These are phyloP conservation scores for Teratosphaeria destructans DNA, from an alignment of 2,329 filamentous ascomycete genomes.

Conservation along the genomic window DNA sequence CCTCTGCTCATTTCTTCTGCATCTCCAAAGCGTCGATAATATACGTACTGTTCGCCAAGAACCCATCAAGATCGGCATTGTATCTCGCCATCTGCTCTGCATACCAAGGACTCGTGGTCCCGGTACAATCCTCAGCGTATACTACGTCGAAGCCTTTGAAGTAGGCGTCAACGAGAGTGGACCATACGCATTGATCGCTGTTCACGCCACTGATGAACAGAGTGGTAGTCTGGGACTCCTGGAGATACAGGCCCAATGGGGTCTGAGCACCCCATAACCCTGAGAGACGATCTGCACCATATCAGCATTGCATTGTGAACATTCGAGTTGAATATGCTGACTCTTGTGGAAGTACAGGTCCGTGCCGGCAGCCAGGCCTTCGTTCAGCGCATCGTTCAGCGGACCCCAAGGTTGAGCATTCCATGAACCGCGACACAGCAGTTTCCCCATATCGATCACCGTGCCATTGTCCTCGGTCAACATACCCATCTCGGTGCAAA, in stretches of 20 bases:
- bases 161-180: conserved; percentile 23
- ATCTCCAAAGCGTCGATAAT: conserved; percentile 8
- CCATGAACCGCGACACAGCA: conserved; percentile 19
- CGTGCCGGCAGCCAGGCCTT: conserved; percentile 17
- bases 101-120: conserved; percentile 22
- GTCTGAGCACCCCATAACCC: conserved; percentile 25
- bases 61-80: conserved; percentile 17
- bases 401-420: conserved; percentile 24
- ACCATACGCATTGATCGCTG: conserved; percentile 25
- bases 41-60: conserved; percentile 11
- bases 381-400: conserved; percentile 17
- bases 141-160: conserved; percentile 26
- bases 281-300: conserved; percentile 14
- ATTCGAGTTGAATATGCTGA: neutral
- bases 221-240: conserved; percentile 24
- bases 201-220: conserved; percentile 26
- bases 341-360: conserved; percentile 24
- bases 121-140: conserved; percentile 21
- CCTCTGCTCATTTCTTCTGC: conserved; percentile 2
- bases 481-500: conserved; percentile 24
- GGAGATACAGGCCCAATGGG: conserved; percentile 21
- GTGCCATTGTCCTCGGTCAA: conserved; percentile 12
- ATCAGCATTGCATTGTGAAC: conserved; percentile 1
- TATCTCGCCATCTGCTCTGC: conserved; percentile 22
- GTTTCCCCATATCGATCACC: conserved; percentile 16